Conservation (phyloP, 164 flowering plant species). For the Umbilicus rupestris region DNA sequence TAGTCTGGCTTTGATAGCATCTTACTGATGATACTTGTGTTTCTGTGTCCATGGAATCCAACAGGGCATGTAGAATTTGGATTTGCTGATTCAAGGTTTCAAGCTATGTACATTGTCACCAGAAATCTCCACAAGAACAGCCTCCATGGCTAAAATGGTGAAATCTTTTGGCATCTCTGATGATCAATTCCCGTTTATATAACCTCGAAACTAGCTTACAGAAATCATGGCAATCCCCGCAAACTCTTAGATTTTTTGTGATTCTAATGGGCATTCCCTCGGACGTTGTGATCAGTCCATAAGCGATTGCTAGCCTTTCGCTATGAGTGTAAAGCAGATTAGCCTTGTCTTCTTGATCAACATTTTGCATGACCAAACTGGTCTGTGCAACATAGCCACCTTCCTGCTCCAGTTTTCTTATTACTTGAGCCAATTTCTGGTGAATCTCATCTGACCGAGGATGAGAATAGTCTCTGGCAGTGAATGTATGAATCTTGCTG, state of each 20-base stretch:
- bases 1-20: too few species aligned
- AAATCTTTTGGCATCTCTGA: constrained; percentile 76
- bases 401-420: constrained; percentile 31
- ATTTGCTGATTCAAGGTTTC: background rate
- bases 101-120: constrained; percentile 33
- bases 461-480: constrained; percentile 59
- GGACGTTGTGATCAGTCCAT: constrained; percentile 41
- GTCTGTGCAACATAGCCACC: constrained; percentile 62
- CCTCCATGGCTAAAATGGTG: constrained; percentile 59
- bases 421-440: constrained; percentile 34
- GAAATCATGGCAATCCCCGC: constrained; percentile 72
- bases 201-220: constrained; percentile 49
- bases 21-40: too few species aligned
- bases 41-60: too few species aligned
- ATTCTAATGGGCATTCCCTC: constrained; percentile 35
- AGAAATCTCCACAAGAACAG: constrained; percentile 79
- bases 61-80: background rate
- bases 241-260: constrained; percentile 62
- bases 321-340: constrained; percentile 64
- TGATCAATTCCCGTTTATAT: constrained; percentile 39
- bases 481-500: constrained; percentile 53
- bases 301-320: constrained; percentile 79
- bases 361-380: constrained; percentile 52
- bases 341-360: constrained; percentile 54
- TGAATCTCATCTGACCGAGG: constrained; percentile 43